Base-by-base conservation (phyloP, 176 grass and related monocot genomes). In the Rhynchospora breviuscula region DNA sequence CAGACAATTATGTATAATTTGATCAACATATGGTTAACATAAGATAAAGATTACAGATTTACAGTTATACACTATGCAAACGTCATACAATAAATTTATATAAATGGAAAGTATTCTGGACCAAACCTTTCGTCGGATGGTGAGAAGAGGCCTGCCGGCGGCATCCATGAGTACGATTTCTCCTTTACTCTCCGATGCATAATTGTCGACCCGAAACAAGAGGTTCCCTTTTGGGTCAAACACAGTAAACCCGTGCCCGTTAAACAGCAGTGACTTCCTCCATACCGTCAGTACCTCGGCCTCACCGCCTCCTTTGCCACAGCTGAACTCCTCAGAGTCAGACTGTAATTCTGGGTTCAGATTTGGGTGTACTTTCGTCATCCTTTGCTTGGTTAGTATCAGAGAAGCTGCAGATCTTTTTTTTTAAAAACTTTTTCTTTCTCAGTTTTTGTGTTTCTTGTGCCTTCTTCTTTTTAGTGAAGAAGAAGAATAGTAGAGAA, bases 101-200 rank as follows among this genome's bases (percentile, higher is more conserved):
- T 79, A 26, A 17, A 33, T 59, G 0, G 33, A 59, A 60, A 10
- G 6, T 1, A 47, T 47, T 51, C 45, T 13, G 52, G 5, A 26
- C 0, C 25, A 2, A 63, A 94, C 92, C 92, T 94, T 94, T 53
- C 89, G 81, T 31, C 83, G 82, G 89, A 94, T 89, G 64, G 89
- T 94, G 80, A 90, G 65, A 17, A 94, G 85, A 4, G 87, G 87
- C 8, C 59, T 79, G 26, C 92, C 92, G 46, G 12, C 4, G 57
- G 89, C 87, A 78, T 94, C 89, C 92, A 94, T 94, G 33, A 94
- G 79, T 5, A 94, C 89, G 68, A 91, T 57, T 89, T 94, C 85
- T 31, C 87, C 78, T 8, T 80, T 83, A 15, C 79, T 91, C 25
- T 84, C 79, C n/a, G 86, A 54, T 9, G 85, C 65, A 84, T 94